A percentile compares a stretch with the other conserved stretches of the same genome.
Conservation (phyloP, 345 rosid species). For the Ceriops tagal region DNA sequence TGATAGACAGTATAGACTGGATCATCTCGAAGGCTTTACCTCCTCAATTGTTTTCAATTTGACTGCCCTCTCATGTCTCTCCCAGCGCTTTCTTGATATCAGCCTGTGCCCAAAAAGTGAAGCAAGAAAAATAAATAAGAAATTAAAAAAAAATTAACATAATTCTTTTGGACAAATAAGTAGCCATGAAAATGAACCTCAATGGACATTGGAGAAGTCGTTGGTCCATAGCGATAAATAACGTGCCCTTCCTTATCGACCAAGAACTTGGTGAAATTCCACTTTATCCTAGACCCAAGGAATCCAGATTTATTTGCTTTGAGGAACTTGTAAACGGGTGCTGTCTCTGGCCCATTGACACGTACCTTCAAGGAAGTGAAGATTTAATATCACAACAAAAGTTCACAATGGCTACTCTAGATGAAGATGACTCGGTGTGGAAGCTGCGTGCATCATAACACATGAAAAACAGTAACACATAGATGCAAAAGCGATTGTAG, state of each 20-base stretch:
- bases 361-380: slow-evolving; percentile 42
- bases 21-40: not conserved
- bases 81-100: slow-evolving; percentile 70
- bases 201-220: slow-evolving; percentile 57
- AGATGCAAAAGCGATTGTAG: not conserved
- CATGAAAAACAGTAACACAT: not conserved
- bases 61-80: slow-evolving; percentile 12
- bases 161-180: not conserved
- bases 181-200: slow-evolving; percentile 42
- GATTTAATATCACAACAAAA: not conserved
- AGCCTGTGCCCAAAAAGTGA: slow-evolving; percentile 35
- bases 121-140: not conserved
- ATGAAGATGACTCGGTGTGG: not conserved
- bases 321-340: slow-evolving; percentile 74
- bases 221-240: slow-evolving; percentile 58
- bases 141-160: not conserved
- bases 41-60: not conserved
- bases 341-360: slow-evolving; percentile 66
- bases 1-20: not conserved
- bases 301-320: slow-evolving; percentile 54
- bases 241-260: slow-evolving; percentile 63
- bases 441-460: not conserved
- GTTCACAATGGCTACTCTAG: not conserved
- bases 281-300: slow-evolving; percentile 67
- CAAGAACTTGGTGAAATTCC: slow-evolving; percentile 95